Base-by-base conservation (phyloP, 495 filamentous ascomycete species). In the Hypoxylon lenormandii region DNA sequence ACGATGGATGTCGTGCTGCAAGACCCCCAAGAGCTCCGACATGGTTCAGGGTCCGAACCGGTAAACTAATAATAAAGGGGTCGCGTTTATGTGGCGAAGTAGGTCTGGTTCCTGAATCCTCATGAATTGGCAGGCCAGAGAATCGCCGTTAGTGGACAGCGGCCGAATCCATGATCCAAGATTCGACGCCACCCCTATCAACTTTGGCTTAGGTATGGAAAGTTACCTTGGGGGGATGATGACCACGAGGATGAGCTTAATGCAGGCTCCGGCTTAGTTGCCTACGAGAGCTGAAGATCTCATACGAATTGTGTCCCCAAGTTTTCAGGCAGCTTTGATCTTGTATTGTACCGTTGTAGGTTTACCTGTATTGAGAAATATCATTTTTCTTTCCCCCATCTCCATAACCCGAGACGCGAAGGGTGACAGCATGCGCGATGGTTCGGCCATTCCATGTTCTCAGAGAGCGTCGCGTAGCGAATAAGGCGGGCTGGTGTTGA, bases 1-100 rank as follows among this genome's bases (percentile, higher is more conserved):
- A 64, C n/a, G 67, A 70, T 71, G 68, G 67, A 70, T 71, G 68
- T 71, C 62, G 68, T 71, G 68, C 68, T 52, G 62, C 57, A 45
- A 60, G 51, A 60, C 50, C 68, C 64, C 58, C 28, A 63, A 63
- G 68, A 71, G 51, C 58, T 63, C 61, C 47, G 42, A 59, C 68
- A 71, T 71, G 68, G 68, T 66, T 71, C 68, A 71, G 68, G 68
- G 68, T 71, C 63, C 52, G 47, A 36, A 45, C 38, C 56, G 43
- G 45, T 56, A 62, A 38, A 63, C 52, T 66, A 71, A 66, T 61
- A 62, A 71, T 71, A 71, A 70, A 71, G 58, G 68, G 68, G 68
- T 47, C 53, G 38, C 57, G 56, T 62, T 62, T 42, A 37, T 64
- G 68, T 71, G 68, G 62, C 62, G 62, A 59, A 66, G 67, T 53